Conservation (phyloP, 306 rosid species). For the Vicia faba region DNA sequence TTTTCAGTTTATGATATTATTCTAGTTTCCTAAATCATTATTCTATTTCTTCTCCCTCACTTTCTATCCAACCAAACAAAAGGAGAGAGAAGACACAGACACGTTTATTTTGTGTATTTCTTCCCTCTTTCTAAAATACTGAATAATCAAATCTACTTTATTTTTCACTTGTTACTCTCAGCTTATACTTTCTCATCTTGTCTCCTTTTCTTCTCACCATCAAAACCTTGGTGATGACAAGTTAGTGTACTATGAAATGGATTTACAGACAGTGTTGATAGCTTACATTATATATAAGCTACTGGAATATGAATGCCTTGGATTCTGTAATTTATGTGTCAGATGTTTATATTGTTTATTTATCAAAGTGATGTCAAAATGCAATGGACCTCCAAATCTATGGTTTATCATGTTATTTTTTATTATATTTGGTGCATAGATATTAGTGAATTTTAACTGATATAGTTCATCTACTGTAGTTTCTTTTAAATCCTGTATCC, state of each 20-base stretch:
- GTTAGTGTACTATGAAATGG: background rate
- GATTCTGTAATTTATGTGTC: background rate
- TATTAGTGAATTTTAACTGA: conserved; percentile 12
- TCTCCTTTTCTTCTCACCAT: background rate
- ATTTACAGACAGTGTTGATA: background rate
- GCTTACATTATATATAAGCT: background rate
- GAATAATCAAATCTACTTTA: background rate
- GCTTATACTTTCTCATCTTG: background rate
- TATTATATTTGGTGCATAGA: conserved; percentile 10
- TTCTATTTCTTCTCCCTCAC: background rate
- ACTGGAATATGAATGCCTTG: background rate
- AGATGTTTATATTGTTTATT: conserved; percentile 12
- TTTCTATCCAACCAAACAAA: background rate
- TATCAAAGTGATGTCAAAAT: too few relatives aligned
- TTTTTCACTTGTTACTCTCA: background rate
- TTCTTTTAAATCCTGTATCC: background rate
- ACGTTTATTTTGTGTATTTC: too few relatives aligned
- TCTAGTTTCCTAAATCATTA: too few relatives aligned
- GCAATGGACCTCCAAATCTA: conserved; percentile 13
- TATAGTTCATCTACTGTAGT: conserved; percentile 11
- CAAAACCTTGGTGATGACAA: background rate
- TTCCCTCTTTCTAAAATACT: too few relatives aligned
- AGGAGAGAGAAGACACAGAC: too few relatives aligned
- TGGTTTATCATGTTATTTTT: background rate
- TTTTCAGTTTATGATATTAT: too few relatives aligned